Base-by-base conservation (phyloP, 2,329 filamentous ascomycete genomes). In the Sclerotinia sclerotiorum region DNA sequence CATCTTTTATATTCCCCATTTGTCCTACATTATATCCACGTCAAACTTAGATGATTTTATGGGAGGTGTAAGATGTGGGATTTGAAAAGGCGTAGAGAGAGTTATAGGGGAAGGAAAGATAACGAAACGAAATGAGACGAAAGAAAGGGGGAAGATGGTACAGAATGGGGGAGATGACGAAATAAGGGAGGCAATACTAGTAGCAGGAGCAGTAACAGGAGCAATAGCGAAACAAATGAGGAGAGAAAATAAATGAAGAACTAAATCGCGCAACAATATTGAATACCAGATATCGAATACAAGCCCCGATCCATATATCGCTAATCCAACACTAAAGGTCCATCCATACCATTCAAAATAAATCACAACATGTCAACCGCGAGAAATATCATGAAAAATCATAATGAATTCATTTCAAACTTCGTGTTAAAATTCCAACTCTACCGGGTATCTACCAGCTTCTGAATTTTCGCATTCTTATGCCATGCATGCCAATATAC, bases 361-460 rank as follows among this genome's bases (percentile, higher is more conserved):
- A 24, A 24, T 5, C 15, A 57, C 5, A 24, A 19, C 15, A 17
- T n/a, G 4, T 42, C 13, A 17, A 42, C 39, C 39, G 13, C 3
- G 15, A 17, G 3, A 17, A 42, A 17, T 5, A 42, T 42, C 15
- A 19, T 39, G 29, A 24, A 13, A 62, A 19, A 24, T 51, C 46
- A 39, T 27, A 39, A 51, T 19, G 5, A 39, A 15, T 39, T 39
- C 13, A 51, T 62, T 39, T 42, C 35, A n/a, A 17, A 3, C n/a
- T 15, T 51, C 19, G 51, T 15, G 6, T 51, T 17, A 49, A 58
- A 62, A 32, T 51, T 39, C 60, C 13, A 62, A 39, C 15, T 51
- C n/a, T 62, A 51, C 46, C 29, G 60, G 60, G 60, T 62, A 62
- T 62, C 60, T 62, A 62, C 15, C 46, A 39, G 29, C 32, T 11